phyloP scores from a whole-genome alignment of 192 early-diverging fungal species.

The Cladochytrium replicatum region DNA sequence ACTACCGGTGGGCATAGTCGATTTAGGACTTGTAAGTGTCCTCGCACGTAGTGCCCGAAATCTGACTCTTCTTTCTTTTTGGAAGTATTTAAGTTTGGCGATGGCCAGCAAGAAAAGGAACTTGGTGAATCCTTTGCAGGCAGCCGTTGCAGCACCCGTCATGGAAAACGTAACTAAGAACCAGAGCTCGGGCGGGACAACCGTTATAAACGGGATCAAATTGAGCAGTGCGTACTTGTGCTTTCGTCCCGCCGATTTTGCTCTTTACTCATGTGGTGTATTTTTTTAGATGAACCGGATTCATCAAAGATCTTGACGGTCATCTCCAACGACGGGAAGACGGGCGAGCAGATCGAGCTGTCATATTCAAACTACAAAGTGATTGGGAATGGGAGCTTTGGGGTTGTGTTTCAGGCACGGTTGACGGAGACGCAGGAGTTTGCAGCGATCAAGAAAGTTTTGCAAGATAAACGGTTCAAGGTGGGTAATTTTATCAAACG shows the following conservation, averaged over 20 bases:
- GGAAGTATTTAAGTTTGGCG: too few species aligned
- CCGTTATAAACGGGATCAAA: conserved; percentile 45
- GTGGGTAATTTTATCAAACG: conserved; percentile 26
- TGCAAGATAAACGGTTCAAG: conserved; percentile 98
- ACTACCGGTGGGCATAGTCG: too few species aligned
- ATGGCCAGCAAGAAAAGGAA: too few species aligned
- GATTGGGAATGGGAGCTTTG: conserved; percentile 96
- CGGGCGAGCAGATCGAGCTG: conserved; percentile 75
- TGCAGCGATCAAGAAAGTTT: conserved; percentile 96
- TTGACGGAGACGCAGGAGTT: conserved; percentile 65
- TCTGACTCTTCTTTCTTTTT: too few species aligned
- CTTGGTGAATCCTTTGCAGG: too few species aligned
- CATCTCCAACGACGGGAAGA: conserved; percentile 76
- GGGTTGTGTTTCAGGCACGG: conserved; percentile 94
- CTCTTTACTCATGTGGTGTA: neutral
- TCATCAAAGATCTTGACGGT: conserved; percentile 38
- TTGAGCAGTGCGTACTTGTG: conserved; percentile 38
- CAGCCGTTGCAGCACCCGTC: too few species aligned
- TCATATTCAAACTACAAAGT: conserved; percentile 87
- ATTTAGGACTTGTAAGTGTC: too few species aligned
- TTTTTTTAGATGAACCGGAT: conserved; percentile 22
- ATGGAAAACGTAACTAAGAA: too few species aligned
- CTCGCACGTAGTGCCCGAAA: too few species aligned
- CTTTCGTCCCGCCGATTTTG: neutral
- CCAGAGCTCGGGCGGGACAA: too few species aligned